These are phyloP conservation scores for Sphagnum magellanicum DNA, from an alignment of 228 moss, liverwort and hornwort species.

Conservation along the genomic window DNA sequence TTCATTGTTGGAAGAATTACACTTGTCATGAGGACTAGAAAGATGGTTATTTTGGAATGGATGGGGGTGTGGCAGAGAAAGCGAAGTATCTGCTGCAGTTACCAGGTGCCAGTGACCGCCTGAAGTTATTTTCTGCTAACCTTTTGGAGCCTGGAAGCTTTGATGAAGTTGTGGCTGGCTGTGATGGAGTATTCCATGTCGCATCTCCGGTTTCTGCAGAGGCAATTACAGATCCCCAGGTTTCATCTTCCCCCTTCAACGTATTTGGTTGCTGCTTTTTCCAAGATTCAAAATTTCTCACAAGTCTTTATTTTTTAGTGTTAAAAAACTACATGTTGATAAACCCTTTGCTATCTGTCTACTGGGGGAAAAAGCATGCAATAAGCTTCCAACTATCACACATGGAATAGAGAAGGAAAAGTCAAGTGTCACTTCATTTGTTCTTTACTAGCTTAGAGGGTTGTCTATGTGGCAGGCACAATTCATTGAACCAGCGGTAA, in stretches of 20 bases:
- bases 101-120: constrained; percentile 43
- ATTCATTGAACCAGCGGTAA: constrained; percentile 53
- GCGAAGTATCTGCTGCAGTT: constrained; percentile 50
- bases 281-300: background rate
- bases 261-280: background rate
- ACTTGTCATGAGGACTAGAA: background rate
- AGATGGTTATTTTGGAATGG: background rate
- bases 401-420: background rate
- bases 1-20: background rate
- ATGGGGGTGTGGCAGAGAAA: constrained; percentile 22
- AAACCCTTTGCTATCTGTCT: too few species aligned
- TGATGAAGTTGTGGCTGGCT: constrained; percentile 48
- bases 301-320: too few species aligned
- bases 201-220: constrained; percentile 54
- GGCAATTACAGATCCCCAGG: constrained; percentile 19
- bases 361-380: background rate
- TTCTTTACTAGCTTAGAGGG: background rate
- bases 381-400: background rate
- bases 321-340: too few species aligned
- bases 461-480: constrained; percentile 32
- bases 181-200: constrained; percentile 66
- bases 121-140: constrained; percentile 45
- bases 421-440: background rate
- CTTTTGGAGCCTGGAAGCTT: constrained; percentile 49
- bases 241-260: constrained; percentile 8